Conservation (phyloP, 148 eudicot genomes). For the Fagopyrum homotropicum region DNA sequence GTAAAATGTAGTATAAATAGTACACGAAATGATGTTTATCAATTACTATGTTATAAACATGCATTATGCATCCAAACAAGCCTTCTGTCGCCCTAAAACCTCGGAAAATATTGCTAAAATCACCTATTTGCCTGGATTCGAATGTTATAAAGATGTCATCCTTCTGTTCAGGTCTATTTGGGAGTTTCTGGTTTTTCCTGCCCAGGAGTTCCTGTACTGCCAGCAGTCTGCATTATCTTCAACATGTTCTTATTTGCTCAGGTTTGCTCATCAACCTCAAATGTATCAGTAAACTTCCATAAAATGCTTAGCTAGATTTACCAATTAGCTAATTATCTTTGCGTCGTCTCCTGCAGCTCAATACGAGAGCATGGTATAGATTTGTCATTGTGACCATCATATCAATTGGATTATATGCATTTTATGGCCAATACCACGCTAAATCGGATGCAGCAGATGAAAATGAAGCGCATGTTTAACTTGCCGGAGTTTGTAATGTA, state of each 20-base stretch:
- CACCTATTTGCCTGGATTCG: background rate
- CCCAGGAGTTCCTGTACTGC: constrained; percentile 85
- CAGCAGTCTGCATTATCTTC: constrained; percentile 79
- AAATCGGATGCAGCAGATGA: constrained; percentile 55
- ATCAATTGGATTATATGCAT: constrained; percentile 60
- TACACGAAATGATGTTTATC: no score
- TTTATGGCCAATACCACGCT: constrained; percentile 88
- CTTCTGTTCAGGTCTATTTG: constrained; percentile 41
- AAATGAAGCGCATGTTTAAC: constrained; percentile 33
- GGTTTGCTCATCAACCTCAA: constrained; percentile 33
- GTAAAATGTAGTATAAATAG: no score
- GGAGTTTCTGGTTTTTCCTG: constrained; percentile 70
- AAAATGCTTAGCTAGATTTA: background rate
- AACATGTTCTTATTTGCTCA: constrained; percentile 93
- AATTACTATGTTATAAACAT: no score
- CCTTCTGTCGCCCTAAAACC: no score
- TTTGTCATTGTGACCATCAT: constrained; percentile 63
- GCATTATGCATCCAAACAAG: no score
- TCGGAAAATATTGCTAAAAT: background rate
- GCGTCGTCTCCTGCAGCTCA: constrained; percentile 56
- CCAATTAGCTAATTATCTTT: background rate
- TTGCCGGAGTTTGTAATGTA: constrained; percentile 20
- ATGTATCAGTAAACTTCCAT: background rate
- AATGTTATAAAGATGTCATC: background rate
- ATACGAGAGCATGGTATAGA: constrained; percentile 89